Evolutionary conservation across 805 yeast genomes (phyloP).

Genomic region (Suhomyces canberraensis): DNA sequence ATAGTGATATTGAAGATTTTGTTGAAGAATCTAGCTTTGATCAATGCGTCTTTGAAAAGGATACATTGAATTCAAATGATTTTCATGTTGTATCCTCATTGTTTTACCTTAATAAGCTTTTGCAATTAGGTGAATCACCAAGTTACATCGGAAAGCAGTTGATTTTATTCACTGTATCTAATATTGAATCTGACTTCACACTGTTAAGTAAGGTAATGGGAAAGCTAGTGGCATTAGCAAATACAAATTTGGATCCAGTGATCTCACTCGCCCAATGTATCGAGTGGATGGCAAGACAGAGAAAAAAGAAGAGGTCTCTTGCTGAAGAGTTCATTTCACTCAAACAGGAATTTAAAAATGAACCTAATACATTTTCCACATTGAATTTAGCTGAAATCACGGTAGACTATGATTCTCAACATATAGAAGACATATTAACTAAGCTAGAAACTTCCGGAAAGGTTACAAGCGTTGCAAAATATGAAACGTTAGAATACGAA

Average conservation of each 20-base stretch:
- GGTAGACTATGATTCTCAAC: background rate
- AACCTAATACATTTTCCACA: too few species aligned
- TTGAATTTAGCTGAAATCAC: too few species aligned
- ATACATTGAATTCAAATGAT: conserved; percentile 3
- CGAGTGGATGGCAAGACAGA: conserved; percentile 16
- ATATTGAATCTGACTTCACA: conserved; percentile 12
- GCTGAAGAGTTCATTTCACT: too few species aligned
- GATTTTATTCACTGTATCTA: conserved; percentile 19
- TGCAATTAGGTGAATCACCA: conserved; percentile 29
- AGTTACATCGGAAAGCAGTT: conserved; percentile 22
- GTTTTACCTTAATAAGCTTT: conserved; percentile 14
- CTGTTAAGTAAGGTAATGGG: conserved; percentile 17
- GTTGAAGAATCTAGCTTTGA: background rate
- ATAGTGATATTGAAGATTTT: conserved; percentile 17
- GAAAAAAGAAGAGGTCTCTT: too few species aligned
- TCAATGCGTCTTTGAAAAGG: background rate
- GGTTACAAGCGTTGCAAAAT: too few species aligned
- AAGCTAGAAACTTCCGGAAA: background rate
- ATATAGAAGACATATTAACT: background rate
- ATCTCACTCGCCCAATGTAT: conserved; percentile 21
- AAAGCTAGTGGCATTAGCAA: conserved; percentile 17
- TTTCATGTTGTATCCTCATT: conserved; percentile 14
- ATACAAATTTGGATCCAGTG: conserved; percentile 13
- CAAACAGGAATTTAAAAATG: too few species aligned
- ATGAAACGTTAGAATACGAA: too few species aligned